phyloP scores from a whole-genome alignment of 306 rosid species.

The Medicago lupulina region DNA sequence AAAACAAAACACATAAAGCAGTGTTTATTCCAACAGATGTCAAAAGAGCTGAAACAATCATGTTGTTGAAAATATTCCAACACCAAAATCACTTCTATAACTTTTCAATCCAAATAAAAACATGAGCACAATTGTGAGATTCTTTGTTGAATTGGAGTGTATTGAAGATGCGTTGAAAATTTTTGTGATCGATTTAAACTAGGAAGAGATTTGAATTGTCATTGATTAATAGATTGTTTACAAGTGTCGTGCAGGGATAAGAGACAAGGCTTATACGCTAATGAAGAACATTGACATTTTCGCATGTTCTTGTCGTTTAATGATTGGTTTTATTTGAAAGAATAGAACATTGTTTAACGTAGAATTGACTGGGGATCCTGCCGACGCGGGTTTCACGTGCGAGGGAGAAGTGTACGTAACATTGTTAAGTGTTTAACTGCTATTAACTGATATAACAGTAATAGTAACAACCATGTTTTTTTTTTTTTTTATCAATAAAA shows the following conservation, averaged over 20 bases:
- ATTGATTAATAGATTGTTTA: not conserved
- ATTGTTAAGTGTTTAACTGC: too few species aligned
- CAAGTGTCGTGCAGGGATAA: slow-evolving; percentile 12
- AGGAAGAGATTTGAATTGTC: not conserved
- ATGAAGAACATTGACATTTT: not conserved
- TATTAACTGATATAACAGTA: too few species aligned
- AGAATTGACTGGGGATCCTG: not conserved
- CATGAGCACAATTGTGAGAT: not conserved
- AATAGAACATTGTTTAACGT: not conserved
- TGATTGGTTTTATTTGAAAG: not conserved
- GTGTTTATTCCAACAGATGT: slow-evolving; percentile 89
- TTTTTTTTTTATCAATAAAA: too few species aligned
- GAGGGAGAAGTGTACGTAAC: not conserved
- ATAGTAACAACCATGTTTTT: too few species aligned
- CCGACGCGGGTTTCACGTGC: slow-evolving; percentile 4
- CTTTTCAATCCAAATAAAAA: not conserved
- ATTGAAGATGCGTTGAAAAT: not conserved
- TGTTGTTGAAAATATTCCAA: slow-evolving; percentile 22
- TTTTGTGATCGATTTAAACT: not conserved
- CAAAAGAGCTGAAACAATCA: slow-evolving; percentile 85
- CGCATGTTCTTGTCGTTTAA: not conserved
- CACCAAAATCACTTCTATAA: not conserved
- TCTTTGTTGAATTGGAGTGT: not conserved
- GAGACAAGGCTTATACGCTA: not conserved
- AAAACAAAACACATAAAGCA: slow-evolving; percentile 78